phyloP scores from a whole-genome alignment of 2,329 filamentous ascomycete genomes.

The Diaporthe citri region DNA sequence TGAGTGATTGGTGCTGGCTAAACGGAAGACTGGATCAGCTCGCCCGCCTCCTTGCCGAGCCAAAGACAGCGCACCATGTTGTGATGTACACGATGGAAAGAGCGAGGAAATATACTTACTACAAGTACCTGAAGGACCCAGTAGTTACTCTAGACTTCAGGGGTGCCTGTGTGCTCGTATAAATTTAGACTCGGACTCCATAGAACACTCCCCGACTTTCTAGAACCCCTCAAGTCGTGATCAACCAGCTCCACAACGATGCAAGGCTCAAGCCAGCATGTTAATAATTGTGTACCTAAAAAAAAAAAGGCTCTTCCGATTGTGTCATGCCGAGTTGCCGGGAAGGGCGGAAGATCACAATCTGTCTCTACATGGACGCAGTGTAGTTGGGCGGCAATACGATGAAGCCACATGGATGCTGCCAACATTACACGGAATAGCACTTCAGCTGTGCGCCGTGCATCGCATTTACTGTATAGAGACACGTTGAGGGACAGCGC shows the following conservation, averaged over 20 bases:
- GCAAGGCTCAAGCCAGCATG: not conserved
- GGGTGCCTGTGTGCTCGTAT: not conserved
- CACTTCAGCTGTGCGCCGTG: not conserved
- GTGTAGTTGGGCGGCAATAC: not conserved
- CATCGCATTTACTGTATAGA: not conserved
- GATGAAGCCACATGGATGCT: not conserved
- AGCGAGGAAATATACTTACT: not conserved
- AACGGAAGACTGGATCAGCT: not conserved
- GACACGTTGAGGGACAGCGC: not conserved
- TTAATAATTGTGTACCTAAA: not conserved
- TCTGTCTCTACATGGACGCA: not conserved
- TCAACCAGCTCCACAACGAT: not conserved
- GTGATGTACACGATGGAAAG: not conserved
- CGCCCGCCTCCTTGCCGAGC: not conserved
- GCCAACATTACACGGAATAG: not conserved
- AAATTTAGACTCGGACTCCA: not conserved
- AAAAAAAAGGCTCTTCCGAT: not conserved
- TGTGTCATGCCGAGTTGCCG: not conserved
- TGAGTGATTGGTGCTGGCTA: not conserved
- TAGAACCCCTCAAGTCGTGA: not conserved
- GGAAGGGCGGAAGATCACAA: not conserved
- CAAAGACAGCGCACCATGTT: not conserved
- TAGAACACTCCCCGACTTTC: not conserved
- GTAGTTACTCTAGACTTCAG: not conserved
- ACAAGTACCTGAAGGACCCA: not conserved